Evolutionary conservation across 148 eudicot species (phyloP), one percentile per base, ranked within the genome.

Genomic region (Vaccinium myrtillus): DNA sequence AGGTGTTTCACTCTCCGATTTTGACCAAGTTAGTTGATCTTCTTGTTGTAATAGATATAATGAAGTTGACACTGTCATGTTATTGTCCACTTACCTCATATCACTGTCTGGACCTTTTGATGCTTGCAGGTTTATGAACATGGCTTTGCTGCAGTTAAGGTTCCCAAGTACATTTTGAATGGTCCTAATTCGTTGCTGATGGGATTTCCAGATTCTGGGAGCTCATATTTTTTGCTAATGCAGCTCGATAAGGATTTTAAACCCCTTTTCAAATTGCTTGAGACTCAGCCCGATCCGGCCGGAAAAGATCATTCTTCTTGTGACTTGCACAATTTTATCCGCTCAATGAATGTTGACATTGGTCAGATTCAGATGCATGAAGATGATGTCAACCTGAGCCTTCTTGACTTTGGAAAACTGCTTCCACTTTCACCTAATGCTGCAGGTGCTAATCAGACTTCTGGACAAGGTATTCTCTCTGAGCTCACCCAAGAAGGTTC

Each of bases 131-230:
- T 97, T 71, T 93, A 90, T 87, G 98, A 97, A 88, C 89, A 94
- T 86, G 95, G 94, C 54, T 87, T 89, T 78, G 81, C 94, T 80
- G 86, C 95, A 6, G 93, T 88, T 53, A 93, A 90, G 87, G 86
- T 97, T 81, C 95, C 98, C 36, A 93, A 97, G 84, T 83, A 81
- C 78, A 86, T 94, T 82, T 87, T 90, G 82, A 90, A 85, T 91
- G 95, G 91, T 85, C 85, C 93, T 85, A 88, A 81, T 85, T 93
- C 86, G 86, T 89, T 97, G 88, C 75, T 95, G 30, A 88, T 95
- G 94, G 98, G 99, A 65, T 93, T 97, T 83, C 98, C 99, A 8
- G 95, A 95, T 63, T 92, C 91, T 84, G 93, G 98, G 83, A 91
- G 92, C 89, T 91, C 94, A 32, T 94, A 90, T 83, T 93, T 93